Percentiles rank a stretch among this genome's conserved stretches.
These are phyloP conservation scores for Pestalotiopsis sp. DNA, from an alignment of 2,329 filamentous ascomycete species.

Conservation along the genomic window DNA sequence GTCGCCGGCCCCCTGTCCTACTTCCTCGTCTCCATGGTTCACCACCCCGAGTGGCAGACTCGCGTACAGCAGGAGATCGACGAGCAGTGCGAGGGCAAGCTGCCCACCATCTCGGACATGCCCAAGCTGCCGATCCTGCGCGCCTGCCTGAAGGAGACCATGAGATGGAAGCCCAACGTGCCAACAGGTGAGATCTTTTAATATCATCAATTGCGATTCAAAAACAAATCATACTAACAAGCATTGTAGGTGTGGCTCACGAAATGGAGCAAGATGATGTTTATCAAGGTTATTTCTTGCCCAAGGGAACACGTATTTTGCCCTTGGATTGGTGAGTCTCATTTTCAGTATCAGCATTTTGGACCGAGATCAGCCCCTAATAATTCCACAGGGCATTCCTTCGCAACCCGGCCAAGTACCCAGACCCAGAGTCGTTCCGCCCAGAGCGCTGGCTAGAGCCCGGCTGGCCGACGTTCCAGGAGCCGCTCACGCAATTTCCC, in stretches of 20 bases:
- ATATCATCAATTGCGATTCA: background rate
- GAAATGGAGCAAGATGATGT: conserved; percentile 54
- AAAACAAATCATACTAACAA: background rate
- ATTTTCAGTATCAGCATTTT: background rate
- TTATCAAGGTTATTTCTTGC: conserved; percentile 51
- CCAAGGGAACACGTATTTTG: conserved; percentile 48
- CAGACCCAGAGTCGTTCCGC: conserved; percentile 52
- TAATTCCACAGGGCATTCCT: conserved; percentile 48
- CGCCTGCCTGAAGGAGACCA: conserved; percentile 49
- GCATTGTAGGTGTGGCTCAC: conserved; percentile 46
- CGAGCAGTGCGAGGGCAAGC: conserved; percentile 41
- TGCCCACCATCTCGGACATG: conserved; percentile 45
- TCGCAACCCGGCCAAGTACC: conserved; percentile 53
- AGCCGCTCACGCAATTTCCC: conserved; percentile 52
- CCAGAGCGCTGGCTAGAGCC: conserved; percentile 57
- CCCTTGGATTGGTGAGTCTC: conserved; percentile 40
- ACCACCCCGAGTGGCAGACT: conserved; percentile 50
- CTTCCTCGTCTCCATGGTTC: conserved; percentile 46
- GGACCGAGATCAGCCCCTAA: background rate
- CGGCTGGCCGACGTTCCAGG: conserved; percentile 53
- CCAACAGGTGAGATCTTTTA: conserved; percentile 32
- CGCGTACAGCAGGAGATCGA: conserved; percentile 49
- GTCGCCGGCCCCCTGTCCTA: conserved; percentile 39
- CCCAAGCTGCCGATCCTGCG: conserved; percentile 45
- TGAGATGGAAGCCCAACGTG: conserved; percentile 51